Conservation (phyloP, 345 rosid genomes). For the Dipteronia dyeriana region DNA sequence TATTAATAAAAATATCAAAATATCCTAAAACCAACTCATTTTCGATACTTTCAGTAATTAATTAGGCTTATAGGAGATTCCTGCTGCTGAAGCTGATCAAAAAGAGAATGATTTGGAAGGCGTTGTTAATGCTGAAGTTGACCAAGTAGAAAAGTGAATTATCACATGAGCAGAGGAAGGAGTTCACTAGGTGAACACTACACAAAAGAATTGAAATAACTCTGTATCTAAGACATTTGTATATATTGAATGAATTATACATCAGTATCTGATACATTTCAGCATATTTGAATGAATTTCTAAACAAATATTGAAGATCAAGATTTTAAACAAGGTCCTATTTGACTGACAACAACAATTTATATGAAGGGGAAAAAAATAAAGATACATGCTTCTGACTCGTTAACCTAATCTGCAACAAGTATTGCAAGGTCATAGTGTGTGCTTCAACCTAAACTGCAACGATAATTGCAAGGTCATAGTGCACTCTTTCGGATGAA, state of each 20-base stretch:
- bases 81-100: not conserved
- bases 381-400: not conserved
- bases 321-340: no score
- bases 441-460: not conserved
- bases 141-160: constrained; percentile 18
- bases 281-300: not conserved
- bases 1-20: no score
- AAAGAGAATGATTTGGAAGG: not conserved
- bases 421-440: no score
- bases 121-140: not conserved
- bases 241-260: no score
- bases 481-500: not conserved
- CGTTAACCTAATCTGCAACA: no score
- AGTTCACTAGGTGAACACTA: constrained; percentile 54
- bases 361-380: no score
- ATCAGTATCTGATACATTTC: no score
- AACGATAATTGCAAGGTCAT: not conserved
- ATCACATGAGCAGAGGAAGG: constrained; percentile 34
- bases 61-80: not conserved
- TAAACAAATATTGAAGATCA: not conserved
- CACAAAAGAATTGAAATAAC: constrained; percentile 44
- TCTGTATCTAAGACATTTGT: constrained; percentile 53
- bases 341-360: no score
- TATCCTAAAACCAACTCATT: no score
- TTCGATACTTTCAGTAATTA: no score